Evolutionary conservation across 441 rosid species (phyloP).

Genomic region (Syzygium syzygioides): DNA sequence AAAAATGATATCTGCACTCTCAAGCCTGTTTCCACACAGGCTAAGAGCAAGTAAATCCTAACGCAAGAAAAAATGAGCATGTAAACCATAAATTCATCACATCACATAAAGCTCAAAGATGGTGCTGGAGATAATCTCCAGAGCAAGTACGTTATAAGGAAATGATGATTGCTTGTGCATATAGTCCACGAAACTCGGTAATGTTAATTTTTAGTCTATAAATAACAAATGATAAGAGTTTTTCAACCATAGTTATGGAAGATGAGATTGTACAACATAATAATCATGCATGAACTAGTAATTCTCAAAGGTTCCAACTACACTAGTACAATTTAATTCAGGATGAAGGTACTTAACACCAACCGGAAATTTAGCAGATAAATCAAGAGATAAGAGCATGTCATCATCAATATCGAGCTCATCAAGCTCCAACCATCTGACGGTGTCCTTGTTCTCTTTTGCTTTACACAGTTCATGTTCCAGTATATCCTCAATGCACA

Average conservation of each 20-base stretch:
- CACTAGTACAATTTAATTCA: not conserved
- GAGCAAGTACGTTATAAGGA: not conserved
- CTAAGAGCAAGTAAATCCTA: constrained; percentile 85
- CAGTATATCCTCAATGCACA: constrained; percentile 37
- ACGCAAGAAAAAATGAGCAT: not conserved
- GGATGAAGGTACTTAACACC: not conserved
- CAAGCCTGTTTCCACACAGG: constrained; percentile 67
- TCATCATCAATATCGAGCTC: constrained; percentile 58
- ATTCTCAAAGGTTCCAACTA: not conserved
- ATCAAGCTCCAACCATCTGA: constrained; percentile 88
- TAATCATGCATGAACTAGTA: not conserved
- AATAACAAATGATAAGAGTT: not conserved
- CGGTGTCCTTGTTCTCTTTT: constrained; percentile 30
- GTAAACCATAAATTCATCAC: not conserved
- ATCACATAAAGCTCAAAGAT: not conserved
- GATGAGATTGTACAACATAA: not conserved
- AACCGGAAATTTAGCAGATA: constrained; percentile 62
- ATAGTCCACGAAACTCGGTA: not conserved
- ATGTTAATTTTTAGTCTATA: not conserved
- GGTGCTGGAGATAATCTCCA: not conserved
- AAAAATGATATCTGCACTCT: constrained; percentile 38
- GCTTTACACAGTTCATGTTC: constrained; percentile 47
- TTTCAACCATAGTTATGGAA: not conserved
- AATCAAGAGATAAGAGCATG: constrained; percentile 45
- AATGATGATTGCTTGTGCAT: not conserved